A percentile compares a stretch with the other conserved stretches of the same genome.
These are phyloP conservation scores for Penicillium longicatenatum DNA, from an alignment of 495 filamentous ascomycete genomes.

Conservation along the genomic window DNA sequence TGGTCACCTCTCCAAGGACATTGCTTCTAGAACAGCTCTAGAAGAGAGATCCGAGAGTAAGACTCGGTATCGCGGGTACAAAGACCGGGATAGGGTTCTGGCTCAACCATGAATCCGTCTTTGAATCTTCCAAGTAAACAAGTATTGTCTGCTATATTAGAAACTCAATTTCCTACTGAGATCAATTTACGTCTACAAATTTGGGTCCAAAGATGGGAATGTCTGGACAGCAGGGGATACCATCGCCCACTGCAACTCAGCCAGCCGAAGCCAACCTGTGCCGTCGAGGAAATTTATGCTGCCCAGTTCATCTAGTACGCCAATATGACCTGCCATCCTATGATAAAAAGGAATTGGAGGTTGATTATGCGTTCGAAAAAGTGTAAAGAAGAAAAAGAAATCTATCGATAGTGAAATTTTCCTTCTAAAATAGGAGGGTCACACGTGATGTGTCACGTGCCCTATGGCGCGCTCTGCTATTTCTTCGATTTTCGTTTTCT, in stretches of 20 bases:
- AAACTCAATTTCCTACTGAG: neutral
- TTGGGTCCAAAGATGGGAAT: slow-evolving; percentile 18
- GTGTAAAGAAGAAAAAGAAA: slow-evolving; percentile 43
- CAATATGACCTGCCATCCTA: slow-evolving; percentile 58
- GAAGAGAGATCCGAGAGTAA: neutral
- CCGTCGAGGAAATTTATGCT: slow-evolving; percentile 39
- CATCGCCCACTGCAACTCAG: slow-evolving; percentile 39
- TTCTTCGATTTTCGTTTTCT: slow-evolving; percentile 5
- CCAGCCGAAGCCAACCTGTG: slow-evolving; percentile 26
- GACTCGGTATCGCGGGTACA: neutral
- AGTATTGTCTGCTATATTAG: neutral
- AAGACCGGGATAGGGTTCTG: neutral
- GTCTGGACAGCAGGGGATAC: slow-evolving; percentile 46
- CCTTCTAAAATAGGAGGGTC: slow-evolving; percentile 17
- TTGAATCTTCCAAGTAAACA: neutral
- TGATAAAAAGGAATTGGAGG: slow-evolving; percentile 47
- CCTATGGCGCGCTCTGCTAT: neutral
- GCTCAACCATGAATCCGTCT: neutral
- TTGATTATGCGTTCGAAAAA: slow-evolving; percentile 58
- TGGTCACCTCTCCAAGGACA: neutral
- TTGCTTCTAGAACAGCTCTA: slow-evolving; percentile 8
- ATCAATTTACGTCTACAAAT: neutral
- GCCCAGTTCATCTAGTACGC: slow-evolving; percentile 48
- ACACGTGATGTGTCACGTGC: slow-evolving; percentile 31
- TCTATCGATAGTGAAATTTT: slow-evolving; percentile 16